Percentiles rank a stretch among this genome's conserved stretches.
Evolutionary conservation across 352 stramenopile genomes (phyloP).

Genomic region (Detonula confervacea): DNA sequence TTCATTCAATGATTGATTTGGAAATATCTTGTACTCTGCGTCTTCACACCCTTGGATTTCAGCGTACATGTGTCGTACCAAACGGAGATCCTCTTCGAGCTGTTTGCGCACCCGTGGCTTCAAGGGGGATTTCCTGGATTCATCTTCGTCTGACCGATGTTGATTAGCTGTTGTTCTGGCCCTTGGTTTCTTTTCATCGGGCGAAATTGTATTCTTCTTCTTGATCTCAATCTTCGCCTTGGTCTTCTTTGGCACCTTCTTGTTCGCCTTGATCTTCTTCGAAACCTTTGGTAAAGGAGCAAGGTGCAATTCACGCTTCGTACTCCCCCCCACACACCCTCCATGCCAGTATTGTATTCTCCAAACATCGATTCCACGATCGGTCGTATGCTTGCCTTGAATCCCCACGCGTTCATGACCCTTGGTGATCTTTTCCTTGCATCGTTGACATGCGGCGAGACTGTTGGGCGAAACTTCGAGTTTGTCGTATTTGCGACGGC

Average conservation of each 20-base stretch:
- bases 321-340: background rate
- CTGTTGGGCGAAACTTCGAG: conserved; percentile 5
- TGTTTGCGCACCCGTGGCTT: conserved; percentile 10
- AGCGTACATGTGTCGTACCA: background rate
- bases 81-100: background rate
- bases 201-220: no score
- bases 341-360: conserved; percentile 2
- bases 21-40: conserved; percentile 18
- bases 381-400: conserved; percentile 1
- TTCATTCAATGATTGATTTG: conserved; percentile 1
- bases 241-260: background rate
- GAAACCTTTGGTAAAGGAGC: background rate
- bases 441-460: background rate
- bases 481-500: background rate
- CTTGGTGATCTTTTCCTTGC: conserved; percentile 4
- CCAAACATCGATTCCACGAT: background rate
- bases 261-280: background rate
- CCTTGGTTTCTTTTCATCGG: background rate
- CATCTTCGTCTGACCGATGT: background rate
- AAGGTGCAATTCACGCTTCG: background rate
- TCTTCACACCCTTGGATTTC: conserved; percentile 2
- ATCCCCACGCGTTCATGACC: background rate
- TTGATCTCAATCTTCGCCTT: no score
- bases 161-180: no score
- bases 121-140: background rate